Conservation (phyloP, 768 basidiomycete genomes). For the Boletus reticulatus region DNA sequence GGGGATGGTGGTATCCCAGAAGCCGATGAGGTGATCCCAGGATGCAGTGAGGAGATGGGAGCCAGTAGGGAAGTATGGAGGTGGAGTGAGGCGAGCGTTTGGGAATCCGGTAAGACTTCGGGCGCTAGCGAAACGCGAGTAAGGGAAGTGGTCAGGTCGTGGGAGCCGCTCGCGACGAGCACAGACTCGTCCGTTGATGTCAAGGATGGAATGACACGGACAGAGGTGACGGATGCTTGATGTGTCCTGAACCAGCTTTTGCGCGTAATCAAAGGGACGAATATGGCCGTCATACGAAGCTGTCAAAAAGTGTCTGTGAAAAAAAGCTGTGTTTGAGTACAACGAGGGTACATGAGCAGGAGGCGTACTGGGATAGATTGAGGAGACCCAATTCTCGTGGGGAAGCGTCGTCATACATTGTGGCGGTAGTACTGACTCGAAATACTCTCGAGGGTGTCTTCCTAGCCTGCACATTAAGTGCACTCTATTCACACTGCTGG, state of each 20-base stretch:
- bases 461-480: constrained; percentile 40
- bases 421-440: constrained; percentile 83
- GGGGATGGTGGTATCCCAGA: constrained; percentile 73
- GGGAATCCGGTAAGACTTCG: constrained; percentile 5
- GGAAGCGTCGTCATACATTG: constrained; percentile 75
- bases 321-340: background rate
- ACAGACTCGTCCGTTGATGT: constrained; percentile 30
- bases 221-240: constrained; percentile 63
- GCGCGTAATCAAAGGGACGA: constrained; percentile 70
- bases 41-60: constrained; percentile 75
- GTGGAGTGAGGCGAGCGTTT: constrained; percentile 61
- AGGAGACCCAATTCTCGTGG: constrained; percentile 86
- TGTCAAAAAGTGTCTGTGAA: constrained; percentile 63
- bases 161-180: constrained; percentile 57
- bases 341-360: background rate
- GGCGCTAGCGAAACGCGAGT: constrained; percentile 26
- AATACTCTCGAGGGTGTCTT: constrained; percentile 88
- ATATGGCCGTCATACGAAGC: constrained; percentile 80
- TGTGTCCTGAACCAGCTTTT: constrained; percentile 59
- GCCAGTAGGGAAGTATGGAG: constrained; percentile 72
- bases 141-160: constrained; percentile 72
- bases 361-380: constrained; percentile 14
- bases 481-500: background rate
- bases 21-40: constrained; percentile 84
- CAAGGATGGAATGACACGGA: constrained; percentile 48